Evolutionary conservation across 2,329 filamentous ascomycete species (phyloP), one percentile per base, ranked within the genome.

Genomic region (Colletotrichum trifolii): DNA sequence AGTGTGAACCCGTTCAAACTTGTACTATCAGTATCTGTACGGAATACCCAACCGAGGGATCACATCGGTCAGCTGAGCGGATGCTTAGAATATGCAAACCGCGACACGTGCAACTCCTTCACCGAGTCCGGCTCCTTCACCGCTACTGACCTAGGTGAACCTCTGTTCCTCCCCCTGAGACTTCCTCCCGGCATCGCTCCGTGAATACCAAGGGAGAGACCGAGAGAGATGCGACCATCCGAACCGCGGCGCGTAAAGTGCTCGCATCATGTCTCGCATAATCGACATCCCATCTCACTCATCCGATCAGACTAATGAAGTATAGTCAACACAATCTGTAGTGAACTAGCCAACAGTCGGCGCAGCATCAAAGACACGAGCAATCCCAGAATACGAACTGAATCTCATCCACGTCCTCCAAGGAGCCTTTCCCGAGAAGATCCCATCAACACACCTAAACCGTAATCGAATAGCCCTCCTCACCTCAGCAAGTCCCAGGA

Each of bases 61-160:
- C 25, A 25, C 4, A 25, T 25, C 25, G 25, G 25, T 25, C 25
- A 25, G 25, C 25, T 25, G 25, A 25, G 25, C 25, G 25, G 25
- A 25, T 4, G 25, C 25, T 25, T 25, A 25, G 25, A 5, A 5
- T 25, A 25, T 5, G 25, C 25, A 25, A 4, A 25, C 3, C 25
- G 25, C 25, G 25, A 25, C 25, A 25, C 25, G 25, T 25, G 25
- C 25, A 25, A 25, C 25, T 25, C 25, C 25, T 5, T 54, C 60
- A 64, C 60, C 60, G 55, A 64, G 55, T 10, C 8, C 55, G 25
- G 11, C 45, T 45, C 52, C 17, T 39, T 60, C 60, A 60, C 56
- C 53, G 54, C 46, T 58, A 11, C 40, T 58, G 36, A 58, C 55
- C 55, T 49, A 58, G 55, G 55, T 58, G 55, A 58, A 40, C 13